A percentile compares a stretch with the other conserved stretches of the same genome.
These are phyloP conservation scores for Tolypocladium nubicola DNA, from an alignment of 2,329 filamentous ascomycete species.

Conservation along the genomic window DNA sequence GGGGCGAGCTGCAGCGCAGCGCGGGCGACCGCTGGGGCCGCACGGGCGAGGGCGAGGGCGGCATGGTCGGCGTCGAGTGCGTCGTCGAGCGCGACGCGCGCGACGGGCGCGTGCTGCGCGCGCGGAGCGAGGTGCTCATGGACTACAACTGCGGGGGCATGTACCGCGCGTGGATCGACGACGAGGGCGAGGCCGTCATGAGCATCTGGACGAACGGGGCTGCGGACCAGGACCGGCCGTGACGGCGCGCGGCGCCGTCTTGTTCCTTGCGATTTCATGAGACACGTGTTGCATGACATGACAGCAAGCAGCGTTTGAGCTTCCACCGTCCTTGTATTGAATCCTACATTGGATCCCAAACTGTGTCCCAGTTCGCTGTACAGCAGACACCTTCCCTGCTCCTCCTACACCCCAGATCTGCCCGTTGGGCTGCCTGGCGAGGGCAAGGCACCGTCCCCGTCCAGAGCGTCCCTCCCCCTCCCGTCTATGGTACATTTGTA, in stretches of 20 bases:
- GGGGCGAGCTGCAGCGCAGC: slow-evolving; percentile 63
- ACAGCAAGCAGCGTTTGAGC: background rate
- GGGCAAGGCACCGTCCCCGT: background rate
- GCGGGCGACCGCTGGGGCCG: slow-evolving; percentile 63
- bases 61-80: slow-evolving; percentile 72
- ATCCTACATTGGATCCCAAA: background rate
- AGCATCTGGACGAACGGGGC: slow-evolving; percentile 26
- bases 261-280: background rate
- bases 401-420: background rate
- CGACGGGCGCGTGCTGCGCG: slow-evolving; percentile 28
- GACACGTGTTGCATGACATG: background rate
- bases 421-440: background rate
- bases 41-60: slow-evolving; percentile 72
- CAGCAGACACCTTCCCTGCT: background rate
- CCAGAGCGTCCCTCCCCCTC: background rate
- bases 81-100: slow-evolving; percentile 32
- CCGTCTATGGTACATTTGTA: slow-evolving; percentile 20
- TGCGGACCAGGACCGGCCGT: slow-evolving; percentile 7
- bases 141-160: slow-evolving; percentile 84
- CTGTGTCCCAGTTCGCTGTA: background rate
- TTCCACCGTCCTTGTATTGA: background rate
- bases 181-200: slow-evolving; percentile 44
- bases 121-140: slow-evolving; percentile 48
- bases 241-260: background rate
- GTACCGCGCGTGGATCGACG: slow-evolving; percentile 70